phyloP scores from a whole-genome alignment of 345 rosid genomes.

The Pseudoturritis turrita region DNA sequence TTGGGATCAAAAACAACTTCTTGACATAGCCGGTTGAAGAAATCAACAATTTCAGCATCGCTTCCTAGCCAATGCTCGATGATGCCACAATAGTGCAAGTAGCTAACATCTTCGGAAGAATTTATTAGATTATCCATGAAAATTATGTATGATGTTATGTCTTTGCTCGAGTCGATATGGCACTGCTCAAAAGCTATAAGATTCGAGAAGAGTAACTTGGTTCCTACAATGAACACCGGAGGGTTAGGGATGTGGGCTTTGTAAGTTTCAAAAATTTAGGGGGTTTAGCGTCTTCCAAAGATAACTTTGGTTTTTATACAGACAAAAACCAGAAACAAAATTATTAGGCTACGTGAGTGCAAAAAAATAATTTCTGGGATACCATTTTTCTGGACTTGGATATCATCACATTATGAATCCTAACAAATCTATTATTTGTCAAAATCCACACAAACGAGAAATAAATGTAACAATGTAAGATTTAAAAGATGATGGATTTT shows the following conservation, averaged over 20 bases:
- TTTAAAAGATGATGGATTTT: no score
- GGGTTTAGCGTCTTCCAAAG: no score
- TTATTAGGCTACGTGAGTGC: no score
- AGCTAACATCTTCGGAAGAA: constrained; percentile 58
- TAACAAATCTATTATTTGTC: no score
- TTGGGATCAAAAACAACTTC: constrained; percentile 67
- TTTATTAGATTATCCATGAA: constrained; percentile 72
- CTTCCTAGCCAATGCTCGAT: constrained; percentile 80
- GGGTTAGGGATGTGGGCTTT: no score
- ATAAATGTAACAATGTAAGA: no score
- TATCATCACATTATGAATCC: no score
- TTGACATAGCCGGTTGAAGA: constrained; percentile 66
- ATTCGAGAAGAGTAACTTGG: constrained; percentile 62
- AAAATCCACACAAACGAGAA: no score
- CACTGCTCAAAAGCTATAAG: constrained; percentile 12
- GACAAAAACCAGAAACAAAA: no score
- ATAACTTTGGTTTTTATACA: background rate
- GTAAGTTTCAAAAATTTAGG: constrained; percentile 47
- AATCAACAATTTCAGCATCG: constrained; percentile 68
- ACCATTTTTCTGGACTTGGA: no score
- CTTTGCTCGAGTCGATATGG: background rate
- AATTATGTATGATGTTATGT: background rate
- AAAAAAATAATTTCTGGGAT: no score
- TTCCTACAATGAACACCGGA: constrained; percentile 58
- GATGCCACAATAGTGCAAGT: constrained; percentile 63